Percentiles rank a stretch among this genome's conserved stretches.
Conservation (phyloP, 2,329 filamentous ascomycete species). For the Colletotrichum falcatum region DNA sequence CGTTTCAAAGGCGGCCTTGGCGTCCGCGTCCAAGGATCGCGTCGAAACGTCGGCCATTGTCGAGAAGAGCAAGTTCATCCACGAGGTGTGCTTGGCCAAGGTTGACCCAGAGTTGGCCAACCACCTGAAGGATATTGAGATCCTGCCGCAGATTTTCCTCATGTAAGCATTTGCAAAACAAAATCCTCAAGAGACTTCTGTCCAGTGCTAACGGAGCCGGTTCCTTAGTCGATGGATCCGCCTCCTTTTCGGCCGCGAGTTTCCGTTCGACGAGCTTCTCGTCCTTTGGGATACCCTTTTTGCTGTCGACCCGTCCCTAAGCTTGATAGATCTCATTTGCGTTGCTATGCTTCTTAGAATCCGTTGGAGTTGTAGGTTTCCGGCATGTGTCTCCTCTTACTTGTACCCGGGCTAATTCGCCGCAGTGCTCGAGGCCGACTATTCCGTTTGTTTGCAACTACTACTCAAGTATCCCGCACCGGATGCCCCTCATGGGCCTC, state of each 20-base stretch:
- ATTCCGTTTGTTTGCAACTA: slow-evolving; percentile 84
- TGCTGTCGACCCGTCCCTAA: slow-evolving; percentile 82
- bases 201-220: slow-evolving; percentile 14
- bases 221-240: slow-evolving; percentile 85
- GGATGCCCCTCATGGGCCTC: slow-evolving; percentile 70
- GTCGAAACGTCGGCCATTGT: slow-evolving; percentile 76
- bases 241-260: slow-evolving; percentile 92
- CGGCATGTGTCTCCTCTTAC: background rate
- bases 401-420: background rate
- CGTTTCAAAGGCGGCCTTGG: slow-evolving; percentile 39
- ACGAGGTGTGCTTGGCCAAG: slow-evolving; percentile 81
- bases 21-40: slow-evolving; percentile 43
- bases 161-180: slow-evolving; percentile 74
- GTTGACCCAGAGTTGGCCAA: slow-evolving; percentile 85
- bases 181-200: background rate
- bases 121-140: slow-evolving; percentile 85
- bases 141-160: slow-evolving; percentile 95
- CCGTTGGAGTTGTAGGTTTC: slow-evolving; percentile 83
- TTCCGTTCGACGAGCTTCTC: slow-evolving; percentile 86
- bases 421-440: slow-evolving; percentile 85
- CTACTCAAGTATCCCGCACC: slow-evolving; percentile 86
- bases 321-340: slow-evolving; percentile 90
- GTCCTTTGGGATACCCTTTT: slow-evolving; percentile 93
- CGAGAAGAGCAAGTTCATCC: slow-evolving; percentile 85
- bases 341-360: slow-evolving; percentile 94